Evolutionary conservation across 805 yeast genomes (phyloP), one percentile per base, ranked within the genome.

Genomic region (Metschnikowia corniflorae): DNA sequence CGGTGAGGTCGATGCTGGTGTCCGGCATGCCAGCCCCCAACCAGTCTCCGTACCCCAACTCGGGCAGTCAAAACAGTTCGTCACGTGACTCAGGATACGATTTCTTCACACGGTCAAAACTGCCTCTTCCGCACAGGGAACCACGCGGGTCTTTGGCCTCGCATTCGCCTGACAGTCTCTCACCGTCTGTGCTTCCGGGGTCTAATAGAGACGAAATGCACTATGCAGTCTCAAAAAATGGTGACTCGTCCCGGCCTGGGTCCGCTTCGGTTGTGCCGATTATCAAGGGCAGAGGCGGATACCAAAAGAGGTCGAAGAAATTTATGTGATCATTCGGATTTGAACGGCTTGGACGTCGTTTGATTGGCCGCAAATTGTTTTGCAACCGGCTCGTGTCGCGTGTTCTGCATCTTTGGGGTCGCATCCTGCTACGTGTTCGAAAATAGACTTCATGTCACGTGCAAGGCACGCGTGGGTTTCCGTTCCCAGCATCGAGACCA

Each of bases 281-380:
- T 7, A 46, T 68, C 31, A 60, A 56, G 40, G 73, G 73, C 9
- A 58, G 73, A 42, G 73, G 73, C 3, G 73, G 73, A 0, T 63
- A 63, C 43, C 73, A 68, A 40, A 68, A 65, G 46, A 45, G 73
- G 35, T 53, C 69, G 1, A 65, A 62, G 46, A 65, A 62, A 42
- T 42, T 54, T 31, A 65, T 63, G 68, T 37, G 24, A 37, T n/a
- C n/a, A n/a, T n/a, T n/a, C n/a, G n/a, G n/a, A n/a, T n/a, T n/a
- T n/a, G n/a, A n/a, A n/a, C n/a, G n/a, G n/a, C n/a, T n/a, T n/a
- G n/a, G n/a, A n/a, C n/a, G 22, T 22, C n/a, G n/a, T 30, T 18
- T 5, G 15, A 13, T 9, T 9, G n/a, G 7, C 33, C 14, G 14
- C n/a, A n/a, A n/a, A n/a, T n/a, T 21, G 9, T 21, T 21, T 21